These are phyloP conservation scores for Hemileccinum impolitum DNA, from an alignment of 768 basidiomycete species.

Conservation along the genomic window DNA sequence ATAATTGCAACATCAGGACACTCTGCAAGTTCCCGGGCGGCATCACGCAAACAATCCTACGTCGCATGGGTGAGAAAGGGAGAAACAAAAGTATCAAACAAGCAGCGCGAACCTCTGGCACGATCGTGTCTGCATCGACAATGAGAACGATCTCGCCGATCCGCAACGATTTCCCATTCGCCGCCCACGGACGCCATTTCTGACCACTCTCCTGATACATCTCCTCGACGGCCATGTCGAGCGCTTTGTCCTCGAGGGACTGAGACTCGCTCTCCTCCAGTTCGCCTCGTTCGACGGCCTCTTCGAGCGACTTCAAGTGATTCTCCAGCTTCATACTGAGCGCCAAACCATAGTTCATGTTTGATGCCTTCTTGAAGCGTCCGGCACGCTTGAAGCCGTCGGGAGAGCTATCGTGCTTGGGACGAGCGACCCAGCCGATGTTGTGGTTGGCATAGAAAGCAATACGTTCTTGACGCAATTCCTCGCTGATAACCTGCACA, in stretches of 20 bases:
- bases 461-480: slow-evolving; percentile 46
- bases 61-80: not conserved
- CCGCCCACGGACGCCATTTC: slow-evolving; percentile 71
- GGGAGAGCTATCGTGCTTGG: slow-evolving; percentile 37
- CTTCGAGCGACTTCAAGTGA: slow-evolving; percentile 44
- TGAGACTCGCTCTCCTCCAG: slow-evolving; percentile 37
- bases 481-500: slow-evolving; percentile 46
- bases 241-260: slow-evolving; percentile 62
- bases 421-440: slow-evolving; percentile 60
- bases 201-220: slow-evolving; percentile 56
- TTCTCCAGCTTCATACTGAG: slow-evolving; percentile 37
- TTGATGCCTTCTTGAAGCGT: slow-evolving; percentile 91
- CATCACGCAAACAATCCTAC: slow-evolving; percentile 87
- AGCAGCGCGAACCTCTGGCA: slow-evolving; percentile 52
- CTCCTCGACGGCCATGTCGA: slow-evolving; percentile 73
- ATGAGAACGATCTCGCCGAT: slow-evolving; percentile 80
- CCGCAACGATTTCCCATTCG: slow-evolving; percentile 70
- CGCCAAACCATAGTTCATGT: slow-evolving; percentile 78
- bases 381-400: slow-evolving; percentile 46
- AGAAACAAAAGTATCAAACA: not conserved
- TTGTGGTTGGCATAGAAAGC: slow-evolving; percentile 54
- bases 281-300: slow-evolving; percentile 37
- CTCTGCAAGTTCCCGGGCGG: slow-evolving; percentile 77
- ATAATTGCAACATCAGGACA: slow-evolving; percentile 89
- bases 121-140: slow-evolving; percentile 85